phyloP scores from a whole-genome alignment of 140 eudicot species.

The Erigeron philadelphicus region DNA sequence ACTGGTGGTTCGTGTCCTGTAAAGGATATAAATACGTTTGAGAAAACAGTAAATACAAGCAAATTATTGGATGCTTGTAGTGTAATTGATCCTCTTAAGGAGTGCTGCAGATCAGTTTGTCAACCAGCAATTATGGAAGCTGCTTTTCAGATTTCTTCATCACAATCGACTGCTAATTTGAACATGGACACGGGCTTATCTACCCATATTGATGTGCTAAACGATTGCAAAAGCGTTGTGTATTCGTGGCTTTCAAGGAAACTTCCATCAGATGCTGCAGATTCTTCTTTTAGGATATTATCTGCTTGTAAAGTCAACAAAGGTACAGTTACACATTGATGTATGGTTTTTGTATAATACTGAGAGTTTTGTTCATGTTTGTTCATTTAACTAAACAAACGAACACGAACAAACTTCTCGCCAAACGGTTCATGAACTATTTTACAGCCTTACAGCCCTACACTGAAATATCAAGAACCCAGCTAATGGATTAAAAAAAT shows the following conservation, averaged over 20 bases:
- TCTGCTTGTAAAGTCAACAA: slow-evolving; percentile 88
- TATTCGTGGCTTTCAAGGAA: slow-evolving; percentile 74
- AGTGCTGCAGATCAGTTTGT: slow-evolving; percentile 84
- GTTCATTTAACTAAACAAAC: no score
- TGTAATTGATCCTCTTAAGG: slow-evolving; percentile 78
- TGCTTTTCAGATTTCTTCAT: slow-evolving; percentile 61
- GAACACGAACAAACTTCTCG: no score
- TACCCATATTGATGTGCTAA: slow-evolving; percentile 44
- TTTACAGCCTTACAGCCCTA: no score
- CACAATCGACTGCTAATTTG: slow-evolving; percentile 25
- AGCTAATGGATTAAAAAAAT: no score
- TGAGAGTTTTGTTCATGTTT: no score
- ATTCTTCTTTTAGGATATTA: slow-evolving; percentile 62
- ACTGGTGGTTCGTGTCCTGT: slow-evolving; percentile 92
- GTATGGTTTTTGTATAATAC: no score
- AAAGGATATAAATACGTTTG: slow-evolving; percentile 62
- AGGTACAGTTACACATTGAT: slow-evolving; percentile 41
- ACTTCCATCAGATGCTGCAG: slow-evolving; percentile 69
- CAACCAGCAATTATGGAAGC: slow-evolving; percentile 88
- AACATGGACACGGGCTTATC: slow-evolving; percentile 39
- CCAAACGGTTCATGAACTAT: no score
- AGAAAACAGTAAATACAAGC: slow-evolving; percentile 65
- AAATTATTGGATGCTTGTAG: slow-evolving; percentile 79
- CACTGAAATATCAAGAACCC: no score
- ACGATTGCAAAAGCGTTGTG: slow-evolving; percentile 85